These are phyloP conservation scores for Hymenoscyphus repandus DNA, from an alignment of 2,329 filamentous ascomycete species.

Conservation along the genomic window DNA sequence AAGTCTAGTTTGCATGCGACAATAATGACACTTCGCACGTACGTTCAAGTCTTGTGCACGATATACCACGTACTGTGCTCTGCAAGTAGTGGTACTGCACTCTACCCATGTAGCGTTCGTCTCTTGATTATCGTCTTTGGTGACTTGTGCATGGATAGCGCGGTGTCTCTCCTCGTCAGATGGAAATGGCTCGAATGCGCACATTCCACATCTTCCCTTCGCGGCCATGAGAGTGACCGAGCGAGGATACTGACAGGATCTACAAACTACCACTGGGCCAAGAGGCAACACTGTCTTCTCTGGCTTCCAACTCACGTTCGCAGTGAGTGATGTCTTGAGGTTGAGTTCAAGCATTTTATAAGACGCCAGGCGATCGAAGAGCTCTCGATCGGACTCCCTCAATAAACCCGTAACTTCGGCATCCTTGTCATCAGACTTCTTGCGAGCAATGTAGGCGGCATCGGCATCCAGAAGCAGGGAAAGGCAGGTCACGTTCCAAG, in stretches of 20 bases:
- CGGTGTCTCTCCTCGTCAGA: constrained; percentile 2
- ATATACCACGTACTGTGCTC: constrained; percentile 21
- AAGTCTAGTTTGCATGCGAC: too few relatives aligned
- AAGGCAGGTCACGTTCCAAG: constrained; percentile 17
- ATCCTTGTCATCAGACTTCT: neutral
- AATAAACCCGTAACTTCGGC: neutral
- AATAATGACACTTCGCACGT: constrained; percentile 19
- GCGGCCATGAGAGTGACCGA: constrained; percentile 20
- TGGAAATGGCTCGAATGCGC: constrained; percentile 8
- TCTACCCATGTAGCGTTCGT: constrained; percentile 17
- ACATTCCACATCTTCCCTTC: constrained; percentile 14
- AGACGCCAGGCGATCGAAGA: constrained; percentile 14
- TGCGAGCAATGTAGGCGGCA: constrained; percentile 8
- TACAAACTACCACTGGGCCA: constrained; percentile 13
- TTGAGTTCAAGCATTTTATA: constrained; percentile 22
- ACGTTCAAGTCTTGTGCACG: constrained; percentile 12
- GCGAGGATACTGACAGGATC: constrained; percentile 13
- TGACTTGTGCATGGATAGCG: constrained; percentile 6
- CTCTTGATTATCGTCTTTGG: constrained; percentile 11
- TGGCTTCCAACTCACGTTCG: constrained; percentile 15
- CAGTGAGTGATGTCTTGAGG: constrained; percentile 13
- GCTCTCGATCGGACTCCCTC: constrained; percentile 1
- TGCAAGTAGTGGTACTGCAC: constrained; percentile 14
- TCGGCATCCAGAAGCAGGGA: constrained; percentile 16
- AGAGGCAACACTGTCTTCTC: constrained; percentile 14